phyloP scores from a whole-genome alignment of 208 protist species.

The Wallacemonas sp. region DNA sequence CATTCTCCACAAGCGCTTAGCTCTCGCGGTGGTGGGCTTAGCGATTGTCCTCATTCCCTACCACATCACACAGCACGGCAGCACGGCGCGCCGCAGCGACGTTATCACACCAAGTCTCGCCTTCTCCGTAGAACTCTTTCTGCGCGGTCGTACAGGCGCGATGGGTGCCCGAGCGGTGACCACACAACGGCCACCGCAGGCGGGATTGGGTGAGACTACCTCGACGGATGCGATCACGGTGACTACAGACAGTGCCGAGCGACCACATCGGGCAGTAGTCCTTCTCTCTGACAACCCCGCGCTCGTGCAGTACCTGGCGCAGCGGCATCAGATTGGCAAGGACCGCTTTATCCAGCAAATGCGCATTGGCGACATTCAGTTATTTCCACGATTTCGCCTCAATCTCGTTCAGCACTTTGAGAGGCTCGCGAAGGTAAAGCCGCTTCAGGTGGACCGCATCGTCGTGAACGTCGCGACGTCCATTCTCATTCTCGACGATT shows the following conservation, averaged over 20 bases:
- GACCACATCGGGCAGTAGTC: constrained; percentile 36
- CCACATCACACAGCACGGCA: neutral
- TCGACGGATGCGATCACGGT: too few relatives aligned
- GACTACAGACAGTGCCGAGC: neutral
- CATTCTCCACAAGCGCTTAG: constrained; percentile 74
- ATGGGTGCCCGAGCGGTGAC: constrained; percentile 1
- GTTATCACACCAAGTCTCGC: constrained; percentile 47
- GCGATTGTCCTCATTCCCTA: constrained; percentile 44
- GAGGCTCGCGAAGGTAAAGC: constrained; percentile 27
- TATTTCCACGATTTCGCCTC: constrained; percentile 85
- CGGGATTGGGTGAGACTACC: too few relatives aligned
- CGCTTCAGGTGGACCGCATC: constrained; percentile 59
- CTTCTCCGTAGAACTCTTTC: constrained; percentile 73
- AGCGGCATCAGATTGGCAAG: constrained; percentile 55
- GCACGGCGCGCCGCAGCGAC: constrained; percentile 21
- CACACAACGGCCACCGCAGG: too few relatives aligned
- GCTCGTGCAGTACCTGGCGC: constrained; percentile 63
- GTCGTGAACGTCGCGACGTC: constrained; percentile 36
- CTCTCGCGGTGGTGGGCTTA: constrained; percentile 46
- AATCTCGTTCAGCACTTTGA: constrained; percentile 81
- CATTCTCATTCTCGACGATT: constrained; percentile 38
- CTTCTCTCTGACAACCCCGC: constrained; percentile 63
- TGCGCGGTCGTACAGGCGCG: constrained; percentile 23
- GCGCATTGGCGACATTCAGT: constrained; percentile 70
- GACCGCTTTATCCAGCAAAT: constrained; percentile 68